A percentile compares a stretch with the other conserved stretches of the same genome.
Evolutionary conservation across 306 rosid species (phyloP).

Genomic region (Quercus wislizeni): DNA sequence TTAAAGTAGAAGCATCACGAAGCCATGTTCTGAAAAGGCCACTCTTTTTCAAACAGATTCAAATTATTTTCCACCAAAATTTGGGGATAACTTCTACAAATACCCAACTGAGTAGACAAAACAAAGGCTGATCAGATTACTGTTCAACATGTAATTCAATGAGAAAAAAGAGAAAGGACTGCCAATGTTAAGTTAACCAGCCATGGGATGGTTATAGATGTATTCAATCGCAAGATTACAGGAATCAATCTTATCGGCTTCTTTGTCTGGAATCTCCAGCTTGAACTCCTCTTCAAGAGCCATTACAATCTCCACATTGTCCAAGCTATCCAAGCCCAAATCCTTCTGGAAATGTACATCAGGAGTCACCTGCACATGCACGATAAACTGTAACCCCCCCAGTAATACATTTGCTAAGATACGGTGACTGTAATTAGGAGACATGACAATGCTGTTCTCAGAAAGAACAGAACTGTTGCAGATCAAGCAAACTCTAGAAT

Average conservation of each 20-base stretch:
- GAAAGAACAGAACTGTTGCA: neutral
- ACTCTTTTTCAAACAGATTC: constrained; percentile 33
- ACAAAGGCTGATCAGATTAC: constrained; percentile 14
- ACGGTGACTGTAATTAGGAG: neutral
- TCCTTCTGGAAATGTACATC: constrained; percentile 88
- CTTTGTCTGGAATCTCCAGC: constrained; percentile 92
- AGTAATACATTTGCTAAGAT: neutral
- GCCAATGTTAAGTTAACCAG: constrained; percentile 38
- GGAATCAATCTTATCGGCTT: constrained; percentile 89
- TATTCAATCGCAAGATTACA: constrained; percentile 79
- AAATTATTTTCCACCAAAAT: constrained; percentile 46
- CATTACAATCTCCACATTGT: constrained; percentile 94
- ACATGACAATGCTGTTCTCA: neutral
- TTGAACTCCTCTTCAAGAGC: constrained; percentile 98
- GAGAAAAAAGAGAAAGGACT: neutral
- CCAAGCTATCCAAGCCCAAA: constrained; percentile 97
- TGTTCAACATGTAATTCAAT: constrained; percentile 24
- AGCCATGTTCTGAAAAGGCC: constrained; percentile 22
- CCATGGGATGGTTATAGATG: constrained; percentile 88
- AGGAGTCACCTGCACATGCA: constrained; percentile 59
- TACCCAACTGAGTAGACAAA: constrained; percentile 18
- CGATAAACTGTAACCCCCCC: constrained; percentile 4
- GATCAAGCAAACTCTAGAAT: neutral
- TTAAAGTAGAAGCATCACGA: constrained; percentile 2
- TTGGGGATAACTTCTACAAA: constrained; percentile 28